Evolutionary conservation across 2,329 filamentous ascomycete genomes (phyloP).

Genomic region (Trichophyton simii): DNA sequence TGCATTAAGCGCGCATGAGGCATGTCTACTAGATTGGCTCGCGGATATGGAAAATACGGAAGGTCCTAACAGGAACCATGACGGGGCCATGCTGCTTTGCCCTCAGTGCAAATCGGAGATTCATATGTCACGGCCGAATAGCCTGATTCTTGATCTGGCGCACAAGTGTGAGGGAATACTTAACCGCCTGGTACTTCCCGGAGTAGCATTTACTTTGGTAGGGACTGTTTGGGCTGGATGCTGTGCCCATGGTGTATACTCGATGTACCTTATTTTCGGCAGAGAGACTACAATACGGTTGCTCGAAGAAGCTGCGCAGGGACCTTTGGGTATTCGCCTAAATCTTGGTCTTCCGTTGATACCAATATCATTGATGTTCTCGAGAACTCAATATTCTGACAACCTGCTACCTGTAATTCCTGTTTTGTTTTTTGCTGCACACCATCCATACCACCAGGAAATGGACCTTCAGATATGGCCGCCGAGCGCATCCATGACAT

Average conservation of each 20-base stretch:
- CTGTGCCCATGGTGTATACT: conserved; percentile 48
- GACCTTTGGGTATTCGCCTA: conserved; percentile 37
- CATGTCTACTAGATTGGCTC: conserved; percentile 82
- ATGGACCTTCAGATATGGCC: conserved; percentile 51
- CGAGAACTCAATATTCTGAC: conserved; percentile 52
- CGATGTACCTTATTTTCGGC: conserved; percentile 55
- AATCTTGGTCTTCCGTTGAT: conserved; percentile 55
- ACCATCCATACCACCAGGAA: conserved; percentile 29
- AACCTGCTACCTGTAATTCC: conserved; percentile 51
- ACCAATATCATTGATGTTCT: conserved; percentile 54
- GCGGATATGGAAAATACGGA: conserved; percentile 66
- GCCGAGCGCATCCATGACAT: conserved; percentile 52
- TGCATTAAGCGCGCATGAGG: conserved; percentile 79
- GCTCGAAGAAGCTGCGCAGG: conserved; percentile 30
- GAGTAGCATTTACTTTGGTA: conserved; percentile 42
- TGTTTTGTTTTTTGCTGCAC: conserved; percentile 42
- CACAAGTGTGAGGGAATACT: conserved; percentile 46
- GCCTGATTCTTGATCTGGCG: conserved; percentile 56
- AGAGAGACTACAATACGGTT: conserved; percentile 46
- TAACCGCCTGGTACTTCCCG: conserved; percentile 51
- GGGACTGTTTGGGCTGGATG: conserved; percentile 41
- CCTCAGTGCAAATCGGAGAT: conserved; percentile 84
- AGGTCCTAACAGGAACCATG: conserved; percentile 37
- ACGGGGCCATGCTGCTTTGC: conserved; percentile 56
- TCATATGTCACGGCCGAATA: conserved; percentile 59